phyloP scores from a whole-genome alignment of 257 asterid species.

The Solanum habrochaites region DNA sequence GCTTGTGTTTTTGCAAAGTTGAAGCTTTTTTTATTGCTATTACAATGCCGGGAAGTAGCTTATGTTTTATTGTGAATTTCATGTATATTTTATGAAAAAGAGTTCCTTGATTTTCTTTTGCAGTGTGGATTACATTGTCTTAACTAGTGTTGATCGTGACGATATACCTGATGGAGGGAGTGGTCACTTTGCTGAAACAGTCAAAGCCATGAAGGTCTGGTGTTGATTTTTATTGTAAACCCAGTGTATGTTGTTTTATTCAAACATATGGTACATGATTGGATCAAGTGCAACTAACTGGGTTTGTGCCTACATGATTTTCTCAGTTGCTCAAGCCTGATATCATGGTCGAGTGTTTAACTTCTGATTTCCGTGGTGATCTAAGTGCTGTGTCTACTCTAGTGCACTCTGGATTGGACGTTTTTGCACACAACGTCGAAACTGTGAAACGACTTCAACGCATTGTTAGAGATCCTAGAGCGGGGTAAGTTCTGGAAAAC shows the following conservation, averaged over 20 bases:
- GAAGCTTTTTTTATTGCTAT: not conserved
- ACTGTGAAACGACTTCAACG: slow-evolving; percentile 87
- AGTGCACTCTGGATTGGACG: slow-evolving; percentile 85
- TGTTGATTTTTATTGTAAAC: not conserved
- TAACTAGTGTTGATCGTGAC: slow-evolving; percentile 94
- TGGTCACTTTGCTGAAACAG: slow-evolving; percentile 92
- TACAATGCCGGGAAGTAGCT: not conserved
- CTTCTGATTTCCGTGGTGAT: slow-evolving; percentile 97
- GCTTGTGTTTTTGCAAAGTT: not conserved
- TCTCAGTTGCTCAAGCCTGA: slow-evolving; percentile 76
- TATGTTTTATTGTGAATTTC: not conserved
- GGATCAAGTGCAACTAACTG: not conserved
- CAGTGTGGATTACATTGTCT: slow-evolving; percentile 93
- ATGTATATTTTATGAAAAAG: not conserved
- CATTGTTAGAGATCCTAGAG: slow-evolving; percentile 93
- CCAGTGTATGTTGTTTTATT: not conserved
- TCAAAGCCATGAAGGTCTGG: slow-evolving; percentile 76
- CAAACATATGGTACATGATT: not conserved
- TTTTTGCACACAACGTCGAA: slow-evolving; percentile 89
- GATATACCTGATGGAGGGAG: slow-evolving; percentile 98
- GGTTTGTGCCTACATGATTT: not conserved
- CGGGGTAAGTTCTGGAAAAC: slow-evolving; percentile 55
- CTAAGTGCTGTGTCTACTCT: slow-evolving; percentile 64
- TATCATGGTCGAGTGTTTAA: slow-evolving; percentile 89
- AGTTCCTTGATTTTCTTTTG: slow-evolving; percentile 10